Conservation (phyloP, 805 yeast genomes). For the Ogataea naganishii region DNA sequence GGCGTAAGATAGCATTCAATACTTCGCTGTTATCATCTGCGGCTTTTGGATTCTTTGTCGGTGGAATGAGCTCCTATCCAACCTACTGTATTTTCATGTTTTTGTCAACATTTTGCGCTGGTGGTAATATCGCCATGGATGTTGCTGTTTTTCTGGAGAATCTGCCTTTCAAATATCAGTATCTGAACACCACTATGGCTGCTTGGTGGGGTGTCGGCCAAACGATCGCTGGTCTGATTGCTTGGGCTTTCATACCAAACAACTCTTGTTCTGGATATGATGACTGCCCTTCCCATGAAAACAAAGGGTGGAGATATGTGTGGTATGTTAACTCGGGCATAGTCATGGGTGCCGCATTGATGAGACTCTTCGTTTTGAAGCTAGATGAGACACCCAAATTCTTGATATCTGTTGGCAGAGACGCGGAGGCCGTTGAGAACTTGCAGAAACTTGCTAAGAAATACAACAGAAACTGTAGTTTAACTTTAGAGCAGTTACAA, state of each 20-base stretch:
- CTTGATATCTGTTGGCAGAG: constrained; percentile 28
- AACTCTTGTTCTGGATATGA: constrained; percentile 32
- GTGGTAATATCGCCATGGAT: constrained; percentile 46
- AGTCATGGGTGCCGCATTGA: constrained; percentile 33
- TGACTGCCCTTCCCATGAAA: constrained; percentile 30
- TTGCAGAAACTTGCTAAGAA: constrained; percentile 32
- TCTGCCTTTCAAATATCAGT: constrained; percentile 37
- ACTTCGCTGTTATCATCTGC: constrained; percentile 35
- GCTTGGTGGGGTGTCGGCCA: constrained; percentile 53
- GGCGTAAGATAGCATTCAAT: constrained; percentile 42
- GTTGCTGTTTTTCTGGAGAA: constrained; percentile 40
- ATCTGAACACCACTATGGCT: constrained; percentile 41
- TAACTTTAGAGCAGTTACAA: constrained; percentile 33
- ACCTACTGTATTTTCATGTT: constrained; percentile 36
- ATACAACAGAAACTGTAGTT: constrained; percentile 26
- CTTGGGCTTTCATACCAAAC: constrained; percentile 42
- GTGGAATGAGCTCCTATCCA: constrained; percentile 36
- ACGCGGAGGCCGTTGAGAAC: constrained; percentile 32
- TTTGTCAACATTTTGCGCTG: constrained; percentile 32
- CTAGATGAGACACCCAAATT: constrained; percentile 30
- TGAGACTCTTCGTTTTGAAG: constrained; percentile 30
- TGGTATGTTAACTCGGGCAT: constrained; percentile 40
- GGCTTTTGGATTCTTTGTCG: constrained; percentile 36
- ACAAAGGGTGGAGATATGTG: constrained; percentile 49
- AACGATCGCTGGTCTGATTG: constrained; percentile 33